These are phyloP conservation scores for Pleurotus salmoneostramineus DNA, from an alignment of 768 basidiomycete genomes.

Conservation along the genomic window DNA sequence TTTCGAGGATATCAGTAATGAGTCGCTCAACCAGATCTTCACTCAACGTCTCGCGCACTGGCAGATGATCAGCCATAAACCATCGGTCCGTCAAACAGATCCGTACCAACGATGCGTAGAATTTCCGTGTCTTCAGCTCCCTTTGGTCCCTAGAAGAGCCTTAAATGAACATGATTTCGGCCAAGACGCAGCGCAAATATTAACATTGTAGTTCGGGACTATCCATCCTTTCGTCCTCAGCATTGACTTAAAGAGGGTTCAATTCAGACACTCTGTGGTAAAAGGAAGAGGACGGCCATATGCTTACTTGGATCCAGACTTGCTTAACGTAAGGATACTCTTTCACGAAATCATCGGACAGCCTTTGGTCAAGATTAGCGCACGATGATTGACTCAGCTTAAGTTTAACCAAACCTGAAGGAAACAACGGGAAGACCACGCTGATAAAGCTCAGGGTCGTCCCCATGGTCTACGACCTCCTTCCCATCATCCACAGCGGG, in stretches of 20 bases:
- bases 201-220: conserved; percentile 53
- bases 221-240: conserved; percentile 56
- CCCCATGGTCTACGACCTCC: conserved; percentile 21
- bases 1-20: conserved; percentile 45
- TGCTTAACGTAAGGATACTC: conserved; percentile 53
- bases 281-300: neutral
- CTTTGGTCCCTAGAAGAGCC: conserved; percentile 35
- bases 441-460: conserved; percentile 44
- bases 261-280: conserved; percentile 6
- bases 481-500: conserved; percentile 21
- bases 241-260: conserved; percentile 25
- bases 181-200: neutral
- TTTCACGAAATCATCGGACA: conserved; percentile 48
- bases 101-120: conserved; percentile 48
- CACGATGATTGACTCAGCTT: neutral
- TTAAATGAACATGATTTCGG: neutral
- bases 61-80: conserved; percentile 21
- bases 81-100: conserved; percentile 14
- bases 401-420: conserved; percentile 31
- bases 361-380: conserved; percentile 15
- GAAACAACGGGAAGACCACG: conserved; percentile 60
- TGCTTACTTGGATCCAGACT: conserved; percentile 40
- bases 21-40: conserved; percentile 48
- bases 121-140: conserved; percentile 52
- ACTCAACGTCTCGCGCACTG: conserved; percentile 52